Percentiles rank a stretch among this genome's conserved stretches.
Evolutionary conservation across 2,329 filamentous ascomycete species (phyloP).

Genomic region (Pleochaeta shiraiana): DNA sequence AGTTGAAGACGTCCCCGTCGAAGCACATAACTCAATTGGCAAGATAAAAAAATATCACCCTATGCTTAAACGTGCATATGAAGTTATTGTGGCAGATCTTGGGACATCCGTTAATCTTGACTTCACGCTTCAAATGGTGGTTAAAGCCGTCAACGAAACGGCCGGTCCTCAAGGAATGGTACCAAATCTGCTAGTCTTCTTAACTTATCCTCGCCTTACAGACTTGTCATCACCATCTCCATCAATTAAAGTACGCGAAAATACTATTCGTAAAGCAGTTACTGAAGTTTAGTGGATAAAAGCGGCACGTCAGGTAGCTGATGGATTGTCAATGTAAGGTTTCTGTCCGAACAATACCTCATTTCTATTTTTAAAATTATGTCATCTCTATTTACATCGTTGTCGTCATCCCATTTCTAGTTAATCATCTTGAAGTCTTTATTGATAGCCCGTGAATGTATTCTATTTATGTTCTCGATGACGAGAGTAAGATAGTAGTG

Average conservation of each 20-base stretch:
- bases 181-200: not conserved
- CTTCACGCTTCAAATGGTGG: not conserved
- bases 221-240: not conserved
- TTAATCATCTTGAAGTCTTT: too few relatives aligned
- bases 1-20: not conserved
- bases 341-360: too few relatives aligned
- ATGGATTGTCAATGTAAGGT: not conserved
- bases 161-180: not conserved
- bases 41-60: slow-evolving; percentile 4
- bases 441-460: too few relatives aligned
- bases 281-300: slow-evolving; percentile 4
- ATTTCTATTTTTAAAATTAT: too few relatives aligned
- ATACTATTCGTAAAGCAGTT: slow-evolving; percentile 1
- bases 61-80: not conserved
- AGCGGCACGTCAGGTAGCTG: slow-evolving; percentile 1
- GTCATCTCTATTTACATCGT: too few relatives aligned
- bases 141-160: not conserved
- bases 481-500: too few relatives aligned
- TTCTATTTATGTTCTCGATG: too few relatives aligned
- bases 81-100: not conserved
- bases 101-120: not conserved
- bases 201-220: not conserved
- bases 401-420: too few relatives aligned
- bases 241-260: not conserved
- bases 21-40: slow-evolving; percentile 6